Base-by-base conservation (phyloP, 257 asterid genomes). In the Solanum clarkiae region DNA sequence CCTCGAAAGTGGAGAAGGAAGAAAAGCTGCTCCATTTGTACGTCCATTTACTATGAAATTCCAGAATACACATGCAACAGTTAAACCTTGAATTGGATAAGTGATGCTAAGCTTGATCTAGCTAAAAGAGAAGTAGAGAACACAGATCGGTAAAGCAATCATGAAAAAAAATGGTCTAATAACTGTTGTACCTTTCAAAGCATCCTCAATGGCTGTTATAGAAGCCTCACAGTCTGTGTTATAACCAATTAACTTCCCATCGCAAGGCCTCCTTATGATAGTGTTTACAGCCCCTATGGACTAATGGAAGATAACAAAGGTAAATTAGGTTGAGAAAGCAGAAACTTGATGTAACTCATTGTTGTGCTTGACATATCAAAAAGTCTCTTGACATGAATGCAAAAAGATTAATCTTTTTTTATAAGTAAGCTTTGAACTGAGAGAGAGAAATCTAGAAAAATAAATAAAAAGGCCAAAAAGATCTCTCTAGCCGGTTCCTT, bases 211-310 rank as follows among this genome's bases (percentile, higher is more conserved):
- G 63, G 97, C 92, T 65, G 90, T 87, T 82, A 93, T 90, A 63
- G 95, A 93, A 80, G 96, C 94, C 90, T 93, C 96, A 63, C 94
- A 93, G 65, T 93, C 95, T 22, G 97, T 93, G 85, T 93, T 93
- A 82, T 92, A 92, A 51, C 96, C 96, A 8, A 93, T 90, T 53
- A 93, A 91, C 94, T 86, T 91, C 88, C 96, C 94, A 82, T 93
- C 94, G 32, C 32, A 71, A 54, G 90, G 85, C 86, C 93, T 91
- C 89, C 93, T 88, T 68, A 92, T 57, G 59, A 93, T 86, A 10
- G 96, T 93, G 82, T 93, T 93, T 45, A 89, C 96, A 84, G 96
- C 96, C 55, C 96, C 94, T 84, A 93, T 90, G 77, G 92, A 85
- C 96, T 93, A 88, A 86, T 85, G 51, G 83, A 86, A 32, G 17